Percentiles rank a stretch among this genome's conserved stretches.
Conservation (phyloP, 169 alveolate species). For the Eimeria maxima region DNA sequence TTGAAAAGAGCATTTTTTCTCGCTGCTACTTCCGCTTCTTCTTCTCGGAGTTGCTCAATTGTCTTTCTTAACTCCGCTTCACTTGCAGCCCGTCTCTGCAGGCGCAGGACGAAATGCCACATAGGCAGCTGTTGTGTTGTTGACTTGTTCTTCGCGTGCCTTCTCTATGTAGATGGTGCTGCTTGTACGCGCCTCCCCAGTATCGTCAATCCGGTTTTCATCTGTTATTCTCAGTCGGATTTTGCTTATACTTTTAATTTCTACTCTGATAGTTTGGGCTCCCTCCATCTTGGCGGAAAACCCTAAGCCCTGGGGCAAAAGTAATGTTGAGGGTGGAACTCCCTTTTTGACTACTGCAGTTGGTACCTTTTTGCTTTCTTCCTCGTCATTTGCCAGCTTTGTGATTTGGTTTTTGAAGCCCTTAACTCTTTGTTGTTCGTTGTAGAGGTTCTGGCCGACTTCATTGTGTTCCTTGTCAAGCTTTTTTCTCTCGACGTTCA, state of each 20-base stretch:
- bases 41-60: conserved; percentile 87
- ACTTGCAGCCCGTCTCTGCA: conserved; percentile 90
- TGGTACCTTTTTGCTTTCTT: conserved; percentile 81
- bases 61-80: conserved; percentile 89
- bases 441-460: conserved; percentile 90
- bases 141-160: neutral
- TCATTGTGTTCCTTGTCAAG: conserved; percentile 90
- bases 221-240: neutral
- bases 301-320: neutral
- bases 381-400: conserved; percentile 90
- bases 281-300: too few relatives aligned
- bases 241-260: too few relatives aligned
- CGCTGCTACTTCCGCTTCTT: conserved; percentile 91
- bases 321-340: neutral
- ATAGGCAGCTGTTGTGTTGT: neutral
- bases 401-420: conserved; percentile 90
- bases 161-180: too few relatives aligned
- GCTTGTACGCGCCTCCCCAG: neutral
- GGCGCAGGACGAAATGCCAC: neutral
- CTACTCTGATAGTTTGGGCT: neutral
- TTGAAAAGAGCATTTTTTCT: conserved; percentile 88
- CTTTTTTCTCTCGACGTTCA: neutral
- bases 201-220: neutral
- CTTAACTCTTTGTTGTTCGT: conserved; percentile 93
- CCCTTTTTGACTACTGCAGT: neutral